phyloP scores from a whole-genome alignment of 768 basidiomycete species.

The Boletales sp. region DNA sequence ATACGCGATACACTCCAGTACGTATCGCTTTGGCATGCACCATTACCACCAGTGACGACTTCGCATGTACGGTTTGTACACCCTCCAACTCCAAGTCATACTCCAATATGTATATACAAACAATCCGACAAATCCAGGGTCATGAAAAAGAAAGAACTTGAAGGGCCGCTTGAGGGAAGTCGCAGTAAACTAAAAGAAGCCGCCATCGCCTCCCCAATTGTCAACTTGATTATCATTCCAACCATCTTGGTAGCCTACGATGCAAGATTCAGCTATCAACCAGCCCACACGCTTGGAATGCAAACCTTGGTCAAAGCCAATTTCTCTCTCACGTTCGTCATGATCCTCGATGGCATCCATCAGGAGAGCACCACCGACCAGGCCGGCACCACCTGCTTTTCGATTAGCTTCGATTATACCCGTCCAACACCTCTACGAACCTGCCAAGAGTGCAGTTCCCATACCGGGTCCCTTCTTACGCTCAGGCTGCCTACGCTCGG shows the following conservation, averaged over 20 bases:
- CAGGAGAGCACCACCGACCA: conserved; percentile 61
- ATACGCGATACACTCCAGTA: too few relatives aligned
- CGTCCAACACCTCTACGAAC: conserved; percentile 28
- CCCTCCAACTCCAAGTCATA: not conserved
- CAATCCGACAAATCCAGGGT: conserved; percentile 16
- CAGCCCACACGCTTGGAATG: not conserved
- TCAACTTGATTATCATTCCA: conserved; percentile 6
- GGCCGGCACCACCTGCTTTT: conserved; percentile 51
- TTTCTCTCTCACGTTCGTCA: conserved; percentile 29
- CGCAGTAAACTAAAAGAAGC: not conserved
- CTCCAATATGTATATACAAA: conserved; percentile 1
- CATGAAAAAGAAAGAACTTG: not conserved
- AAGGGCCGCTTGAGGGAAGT: not conserved
- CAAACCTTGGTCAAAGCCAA: conserved; percentile 36
- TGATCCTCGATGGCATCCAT: conserved; percentile 48
- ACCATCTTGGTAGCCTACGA: conserved; percentile 31
- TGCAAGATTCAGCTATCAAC: conserved; percentile 7
- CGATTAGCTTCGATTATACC: conserved; percentile 1
- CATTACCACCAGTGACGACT: too few relatives aligned
- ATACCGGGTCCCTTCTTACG: conserved; percentile 49
- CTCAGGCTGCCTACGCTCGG: conserved; percentile 26
- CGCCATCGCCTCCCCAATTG: conserved; percentile 1
- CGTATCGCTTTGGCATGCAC: too few relatives aligned
- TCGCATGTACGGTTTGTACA: too few relatives aligned
- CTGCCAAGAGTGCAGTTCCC: conserved; percentile 45